Conservation (phyloP, 2,329 filamentous ascomycete genomes). For the Diaporthe sp. region DNA sequence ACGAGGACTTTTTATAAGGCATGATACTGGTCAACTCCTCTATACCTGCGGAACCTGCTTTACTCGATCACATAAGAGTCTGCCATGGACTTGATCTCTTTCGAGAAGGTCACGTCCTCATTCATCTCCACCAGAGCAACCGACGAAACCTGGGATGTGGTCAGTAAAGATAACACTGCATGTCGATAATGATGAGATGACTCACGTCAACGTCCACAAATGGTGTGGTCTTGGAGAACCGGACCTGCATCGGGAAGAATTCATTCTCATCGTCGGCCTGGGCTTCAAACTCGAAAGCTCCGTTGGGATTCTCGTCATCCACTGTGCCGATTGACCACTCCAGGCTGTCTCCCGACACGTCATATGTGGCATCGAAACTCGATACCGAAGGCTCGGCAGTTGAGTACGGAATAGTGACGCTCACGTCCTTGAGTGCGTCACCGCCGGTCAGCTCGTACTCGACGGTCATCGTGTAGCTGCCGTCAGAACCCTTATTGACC, state of each 20-base stretch:
- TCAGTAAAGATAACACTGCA: slow-evolving; percentile 14
- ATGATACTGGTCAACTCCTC: slow-evolving; percentile 29
- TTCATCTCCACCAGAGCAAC: slow-evolving; percentile 79
- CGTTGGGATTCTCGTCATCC: slow-evolving; percentile 82
- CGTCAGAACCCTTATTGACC: slow-evolving; percentile 87
- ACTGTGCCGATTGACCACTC: slow-evolving; percentile 94
- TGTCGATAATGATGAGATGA: slow-evolving; percentile 39
- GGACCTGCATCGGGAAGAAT: slow-evolving; percentile 97
- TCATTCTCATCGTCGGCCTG: slow-evolving; percentile 88
- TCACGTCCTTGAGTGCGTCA: slow-evolving; percentile 83
- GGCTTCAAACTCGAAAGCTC: slow-evolving; percentile 95
- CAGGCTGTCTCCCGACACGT: slow-evolving; percentile 90
- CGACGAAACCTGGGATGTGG: slow-evolving; percentile 64
- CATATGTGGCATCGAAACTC: slow-evolving; percentile 93
- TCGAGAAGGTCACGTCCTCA: slow-evolving; percentile 84
- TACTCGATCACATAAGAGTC: slow-evolving; percentile 84
- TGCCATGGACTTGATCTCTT: slow-evolving; percentile 81
- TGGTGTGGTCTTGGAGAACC: slow-evolving; percentile 86
- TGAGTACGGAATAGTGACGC: slow-evolving; percentile 87
- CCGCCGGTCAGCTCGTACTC: slow-evolving; percentile 93
- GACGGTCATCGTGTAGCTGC: slow-evolving; percentile 89
- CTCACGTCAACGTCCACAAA: slow-evolving; percentile 95
- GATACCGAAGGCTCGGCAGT: slow-evolving; percentile 88
- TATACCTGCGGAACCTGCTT: slow-evolving; percentile 38
- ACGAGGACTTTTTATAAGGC: slow-evolving; percentile 26